Evolutionary conservation across 1,139 yeast genomes (phyloP), one percentile per base, ranked within the genome.

Genomic region (Pichia sp.): DNA sequence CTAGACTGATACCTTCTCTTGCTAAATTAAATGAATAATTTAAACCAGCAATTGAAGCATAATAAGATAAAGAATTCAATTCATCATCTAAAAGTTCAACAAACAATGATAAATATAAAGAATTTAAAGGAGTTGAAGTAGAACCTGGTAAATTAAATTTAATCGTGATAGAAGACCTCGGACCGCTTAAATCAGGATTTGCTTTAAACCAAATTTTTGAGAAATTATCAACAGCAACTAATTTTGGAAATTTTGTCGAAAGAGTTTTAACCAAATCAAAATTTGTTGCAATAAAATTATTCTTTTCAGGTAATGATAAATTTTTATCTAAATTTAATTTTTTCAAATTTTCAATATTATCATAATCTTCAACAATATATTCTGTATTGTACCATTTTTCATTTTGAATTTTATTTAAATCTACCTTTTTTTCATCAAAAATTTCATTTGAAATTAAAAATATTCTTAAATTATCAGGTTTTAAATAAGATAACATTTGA

Each of bases 341-440:
- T 32, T 67, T 57, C 27, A 84, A 59, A 40, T 62, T 58, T 1
- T 64, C 45, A 27, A 70, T 33, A 9, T 84, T 66, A 2, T 78
- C 69, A 29, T 87, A 64, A 18, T 71, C 68, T 26, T 69, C 72
- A 41, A 75, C 66, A 3, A 76, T 68, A 61, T 88, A 86, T 56
- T 85, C 84, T 0, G 97, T 88, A 5, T 95, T 96, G 61, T 92
- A 92, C 96, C 96, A 90, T 59, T 78, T 73, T 65, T 92, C 98
- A 18, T 51, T 35, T 29, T 48, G 26, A 39, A 54, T 45, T 7
- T 43, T 71, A 27, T 67, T 54, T 34, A 76, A 68, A 2, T 51
- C 53, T 5, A 51, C 55, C 4, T 52, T 54, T 6, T 25, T 31
- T 34, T 47, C 34, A 11, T 57, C 62, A 3, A 68, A 63, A 33